Base-by-base conservation (phyloP, 2,329 filamentous ascomycete species). In the Ceratocystis eucalypticola region DNA sequence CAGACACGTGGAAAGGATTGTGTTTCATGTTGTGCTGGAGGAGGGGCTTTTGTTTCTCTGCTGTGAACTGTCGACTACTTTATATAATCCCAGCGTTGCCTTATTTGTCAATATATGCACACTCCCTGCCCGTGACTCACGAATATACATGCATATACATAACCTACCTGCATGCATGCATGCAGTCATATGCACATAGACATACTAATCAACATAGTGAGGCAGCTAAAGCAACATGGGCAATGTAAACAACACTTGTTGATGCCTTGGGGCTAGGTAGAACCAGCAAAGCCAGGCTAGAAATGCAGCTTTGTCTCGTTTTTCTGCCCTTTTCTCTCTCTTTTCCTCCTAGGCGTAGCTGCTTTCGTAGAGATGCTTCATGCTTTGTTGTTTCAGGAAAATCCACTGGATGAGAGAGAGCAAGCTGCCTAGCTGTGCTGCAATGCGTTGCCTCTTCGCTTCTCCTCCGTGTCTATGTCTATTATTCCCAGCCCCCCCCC, bases 1-100 rank as follows among this genome's bases (percentile, higher is more conserved):
- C 28, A 59, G 55, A 59, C 55, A 59, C 55, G 28, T 59, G 28
- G 28, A 59, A 59, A 59, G 55, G 55, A 59, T 59, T 37, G 30
- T 37, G 55, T 59, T 59, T 59, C 55, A 59, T 33, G 28, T 55
- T 53, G 48, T 25, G 48, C 48, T 53, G 20, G 8, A 15, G 17
- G 22, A 28, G 22, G 20, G 25, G 48, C 22, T 53, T 25, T 48
- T 22, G 46, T 48, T 48, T 48, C 46, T 22, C 46, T 48, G 46
- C 8, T 22, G 46, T 48, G 6, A 22, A 4, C 37, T 48, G 46
- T 22, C 8, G n/a, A 22, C n/a, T 4, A 6, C 48, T 53, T 6
- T 25, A 15, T 28, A 41, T 41, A 7, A 41, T 8, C 12, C 37
- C 37, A 15, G 37, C 1, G 37, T 41, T 41, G 37, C 1, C 37